Evolutionary conservation across 176 grass and related monocot genomes (phyloP).

Genomic region (Elymus sibiricus): DNA sequence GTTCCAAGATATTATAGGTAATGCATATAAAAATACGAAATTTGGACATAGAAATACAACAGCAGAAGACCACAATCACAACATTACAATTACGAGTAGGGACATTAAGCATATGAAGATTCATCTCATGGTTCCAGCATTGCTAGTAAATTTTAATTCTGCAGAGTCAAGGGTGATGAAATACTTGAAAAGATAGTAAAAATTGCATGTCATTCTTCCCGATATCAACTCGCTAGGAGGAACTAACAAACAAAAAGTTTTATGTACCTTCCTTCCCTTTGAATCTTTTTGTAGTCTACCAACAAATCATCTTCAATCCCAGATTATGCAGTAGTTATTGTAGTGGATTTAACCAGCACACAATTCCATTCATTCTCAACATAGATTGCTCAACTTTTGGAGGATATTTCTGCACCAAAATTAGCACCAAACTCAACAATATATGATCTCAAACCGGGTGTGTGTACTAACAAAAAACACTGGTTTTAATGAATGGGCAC

Average conservation of each 20-base stretch:
- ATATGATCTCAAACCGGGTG: neutral
- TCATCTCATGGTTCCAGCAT: neutral
- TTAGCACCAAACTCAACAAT: too few species aligned
- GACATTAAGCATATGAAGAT: neutral
- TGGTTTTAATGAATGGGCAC: neutral
- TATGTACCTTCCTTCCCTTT: neutral
- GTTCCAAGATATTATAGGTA: too few species aligned
- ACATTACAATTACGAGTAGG: neutral
- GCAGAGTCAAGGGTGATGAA: neutral
- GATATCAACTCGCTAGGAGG: neutral
- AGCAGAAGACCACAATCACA: too few species aligned
- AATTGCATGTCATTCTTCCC: neutral
- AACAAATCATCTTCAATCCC: neutral
- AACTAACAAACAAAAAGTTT: neutral
- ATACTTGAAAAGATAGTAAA: neutral
- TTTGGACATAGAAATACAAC: too few species aligned
- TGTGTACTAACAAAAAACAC: neutral
- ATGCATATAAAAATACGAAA: too few species aligned
- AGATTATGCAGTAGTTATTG: neutral
- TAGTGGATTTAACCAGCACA: neutral
- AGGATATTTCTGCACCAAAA: too few species aligned
- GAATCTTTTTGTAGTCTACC: neutral
- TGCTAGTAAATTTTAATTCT: neutral
- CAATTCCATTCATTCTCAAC: neutral
- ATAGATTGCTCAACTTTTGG: neutral